Base-by-base conservation (phyloP, 2,329 filamentous ascomycete genomes). In the Exophiala oligosperma region DNA sequence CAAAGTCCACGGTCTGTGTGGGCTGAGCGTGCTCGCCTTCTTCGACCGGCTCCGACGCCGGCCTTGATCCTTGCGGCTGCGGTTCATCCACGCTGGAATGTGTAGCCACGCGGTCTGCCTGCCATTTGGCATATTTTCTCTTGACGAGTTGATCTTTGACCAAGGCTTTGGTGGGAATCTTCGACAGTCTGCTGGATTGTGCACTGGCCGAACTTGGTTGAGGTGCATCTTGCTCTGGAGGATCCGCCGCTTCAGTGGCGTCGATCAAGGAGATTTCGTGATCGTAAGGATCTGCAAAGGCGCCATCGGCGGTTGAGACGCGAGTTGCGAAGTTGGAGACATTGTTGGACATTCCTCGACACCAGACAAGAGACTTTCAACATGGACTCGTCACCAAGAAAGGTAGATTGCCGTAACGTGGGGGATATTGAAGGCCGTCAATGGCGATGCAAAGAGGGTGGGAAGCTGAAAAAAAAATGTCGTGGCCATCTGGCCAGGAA, bases 31-130 rank as follows among this genome's bases (percentile, higher is more conserved):
- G 32, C n/a, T 50, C 57, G 35, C 46, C 28, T 41, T 40, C 41
- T 14, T 43, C 38, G 21, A 32, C 40, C 7, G 21, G 49, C 14
- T n/a, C 37, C 6, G 49, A 57, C n/a, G 24, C 40, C 12, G 54
- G 24, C 28, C 53, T 43, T 24, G 50, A 55, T 24, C 28, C 44
- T 14, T 14, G 24, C 29, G 54, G 56, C 14, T 59, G 47, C 3
- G 50, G 46, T 14, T 50, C 49, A 2, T 35, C 54, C 21, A 55
- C 11, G 17, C 53, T 60, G 37, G 8, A 49, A 23, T 26, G 62
- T 57, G 60, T 54, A 17, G 35, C 55, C 71, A 84, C 64, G 76
- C 82, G 70, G 69, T 86, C 69, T 72, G 86, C 70, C 76, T 79
- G 76, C 72, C 74, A 80, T 69, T 78, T 79, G 17, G 75, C 74